Base-by-base conservation (phyloP, 106 monocot genomes). In the Narthecium ossifragum region DNA sequence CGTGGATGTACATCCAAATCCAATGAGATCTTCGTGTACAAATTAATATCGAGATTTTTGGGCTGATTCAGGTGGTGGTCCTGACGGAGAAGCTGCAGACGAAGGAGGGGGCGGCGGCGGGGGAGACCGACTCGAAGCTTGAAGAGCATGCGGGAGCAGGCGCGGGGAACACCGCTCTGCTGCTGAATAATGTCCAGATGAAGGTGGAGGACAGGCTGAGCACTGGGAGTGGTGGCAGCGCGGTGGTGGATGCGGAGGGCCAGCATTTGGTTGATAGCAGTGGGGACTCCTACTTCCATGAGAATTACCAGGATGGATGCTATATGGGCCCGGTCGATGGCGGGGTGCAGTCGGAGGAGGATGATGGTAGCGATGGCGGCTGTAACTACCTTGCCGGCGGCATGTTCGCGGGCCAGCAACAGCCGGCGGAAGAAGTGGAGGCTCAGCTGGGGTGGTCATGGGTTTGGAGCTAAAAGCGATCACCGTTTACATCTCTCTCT, bases 361-460 rank as follows among this genome's bases (percentile, higher is more conserved):
- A 80, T 21, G 78, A 71, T 4, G 69, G 73, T 39, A 80, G 79
- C 36, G 80, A 80, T 26, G 83, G 80, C 25, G 79, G 79, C 10
- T 69, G 87, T 36, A 77, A 59, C 60, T 76, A 77, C 43, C 47
- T 62, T 15, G 24, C 59, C 21, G 57, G 36, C 10, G 53, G 21
- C 51, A 45, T 76, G 52, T 73, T 82, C 20, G 61, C 9, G 24
- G 68, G 48, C 6, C 14, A 58, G 4, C 38, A 50, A 8, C 27
- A 34, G 17, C 28, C 34, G 32, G 73, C n/a, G 34, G 55, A 20
- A 17, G 59, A 68, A 2, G 63, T 22, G 12, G 46, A 17, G 4
- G 37, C 52, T 6, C 34, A 39, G 25, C 37, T 71, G 12, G 57
- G 31, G 6, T 65, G 64, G 73, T n/a, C n/a, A n/a, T 73, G 58